Evolutionary conservation across 176 grass and related monocot species (phyloP).

Genomic region (Triticum monococcum): DNA sequence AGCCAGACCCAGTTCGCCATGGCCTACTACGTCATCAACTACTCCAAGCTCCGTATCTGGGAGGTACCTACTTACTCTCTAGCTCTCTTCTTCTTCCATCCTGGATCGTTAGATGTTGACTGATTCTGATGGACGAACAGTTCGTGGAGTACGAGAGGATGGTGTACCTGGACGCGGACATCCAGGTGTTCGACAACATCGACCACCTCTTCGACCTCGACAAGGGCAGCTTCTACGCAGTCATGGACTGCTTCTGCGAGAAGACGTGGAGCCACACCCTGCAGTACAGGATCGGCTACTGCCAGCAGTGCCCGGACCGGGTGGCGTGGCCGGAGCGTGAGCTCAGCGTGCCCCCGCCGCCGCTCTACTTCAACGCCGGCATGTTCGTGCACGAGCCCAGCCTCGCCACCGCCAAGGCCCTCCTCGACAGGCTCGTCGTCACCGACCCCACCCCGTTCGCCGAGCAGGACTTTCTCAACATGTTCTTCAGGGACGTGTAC

Average conservation of each 20-base stretch:
- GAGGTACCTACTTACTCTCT: too few relatives aligned
- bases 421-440: not conserved
- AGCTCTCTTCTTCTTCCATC: too few relatives aligned
- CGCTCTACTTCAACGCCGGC: not conserved
- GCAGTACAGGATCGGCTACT: not conserved
- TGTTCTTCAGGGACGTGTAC: too few relatives aligned
- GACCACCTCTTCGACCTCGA: not conserved
- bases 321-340: not conserved
- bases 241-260: too few relatives aligned
- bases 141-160: constrained; percentile 44
- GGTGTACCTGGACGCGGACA: not conserved
- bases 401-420: not conserved
- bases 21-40: not conserved
- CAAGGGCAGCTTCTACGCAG: too few relatives aligned
- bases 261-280: not conserved
- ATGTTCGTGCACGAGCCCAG: not conserved
- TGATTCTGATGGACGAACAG: not conserved
- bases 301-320: not conserved
- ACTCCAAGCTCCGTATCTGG: too few relatives aligned
- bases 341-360: not conserved
- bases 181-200: not conserved
- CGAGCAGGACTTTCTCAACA: constrained; percentile 56
- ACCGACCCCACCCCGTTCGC: not conserved
- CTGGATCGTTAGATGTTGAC: too few relatives aligned
- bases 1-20: not conserved